Percentiles rank a stretch among this genome's conserved stretches.
These are phyloP conservation scores for Solanum aculeatissimum DNA, from an alignment of 305 asterid species.

Conservation along the genomic window DNA sequence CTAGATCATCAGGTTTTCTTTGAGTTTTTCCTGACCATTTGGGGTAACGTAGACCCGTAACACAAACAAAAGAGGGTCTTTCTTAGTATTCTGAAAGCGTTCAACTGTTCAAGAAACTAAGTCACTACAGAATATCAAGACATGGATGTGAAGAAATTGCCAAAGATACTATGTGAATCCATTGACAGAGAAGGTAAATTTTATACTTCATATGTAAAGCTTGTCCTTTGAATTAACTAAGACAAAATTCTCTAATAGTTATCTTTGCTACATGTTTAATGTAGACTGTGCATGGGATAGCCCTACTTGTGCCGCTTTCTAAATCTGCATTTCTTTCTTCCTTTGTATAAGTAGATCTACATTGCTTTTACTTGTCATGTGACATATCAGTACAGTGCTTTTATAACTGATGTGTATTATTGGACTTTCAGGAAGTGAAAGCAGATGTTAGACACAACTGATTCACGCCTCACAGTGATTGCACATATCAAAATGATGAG, in stretches of 20 bases:
- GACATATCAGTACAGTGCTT: not conserved
- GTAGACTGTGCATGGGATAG: not conserved
- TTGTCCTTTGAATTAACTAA: not conserved
- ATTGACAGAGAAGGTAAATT: not conserved
- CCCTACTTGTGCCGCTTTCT: not conserved
- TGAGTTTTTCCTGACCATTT: not conserved
- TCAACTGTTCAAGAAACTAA: not conserved
- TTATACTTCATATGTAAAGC: not conserved
- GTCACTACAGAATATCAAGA: not conserved
- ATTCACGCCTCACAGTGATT: not conserved
- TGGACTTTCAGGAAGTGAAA: not conserved
- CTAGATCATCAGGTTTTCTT: too few relatives aligned
- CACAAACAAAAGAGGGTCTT: not conserved
- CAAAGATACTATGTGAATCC: not conserved
- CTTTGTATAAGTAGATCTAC: not conserved
- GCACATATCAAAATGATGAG: not conserved
- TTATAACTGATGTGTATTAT: not conserved
- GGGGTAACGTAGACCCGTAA: not conserved
- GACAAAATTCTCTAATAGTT: not conserved
- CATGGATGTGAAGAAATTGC: not conserved
- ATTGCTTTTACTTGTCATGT: not conserved
- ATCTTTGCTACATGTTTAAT: not conserved
- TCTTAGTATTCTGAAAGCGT: not conserved
- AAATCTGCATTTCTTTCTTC: not conserved
- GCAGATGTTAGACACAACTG: not conserved